These are phyloP conservation scores for Gloeophyllum trabeum DNA, from an alignment of 768 basidiomycete genomes.

Conservation along the genomic window DNA sequence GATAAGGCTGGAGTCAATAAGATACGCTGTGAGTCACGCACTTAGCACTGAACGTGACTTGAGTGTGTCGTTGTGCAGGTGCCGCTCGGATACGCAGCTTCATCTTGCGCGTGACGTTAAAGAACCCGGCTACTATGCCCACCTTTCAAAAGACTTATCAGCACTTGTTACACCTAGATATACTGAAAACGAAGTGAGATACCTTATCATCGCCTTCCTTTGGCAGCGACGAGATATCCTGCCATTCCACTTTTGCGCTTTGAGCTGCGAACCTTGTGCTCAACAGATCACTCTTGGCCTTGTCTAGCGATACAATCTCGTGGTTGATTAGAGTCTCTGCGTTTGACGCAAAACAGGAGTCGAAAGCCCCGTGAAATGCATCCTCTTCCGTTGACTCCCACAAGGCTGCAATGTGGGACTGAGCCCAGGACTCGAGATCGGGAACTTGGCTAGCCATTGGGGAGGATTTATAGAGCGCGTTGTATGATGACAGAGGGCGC, in stretches of 20 bases:
- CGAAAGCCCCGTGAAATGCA: conserved; percentile 12
- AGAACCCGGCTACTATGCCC: conserved; percentile 26
- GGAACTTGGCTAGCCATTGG: too few relatives aligned
- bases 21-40: conserved; percentile 9
- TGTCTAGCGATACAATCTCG: conserved; percentile 11
- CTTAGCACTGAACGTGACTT: conserved; percentile 29
- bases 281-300: conserved; percentile 17
- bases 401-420: conserved; percentile 16
- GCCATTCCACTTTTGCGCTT: conserved; percentile 21
- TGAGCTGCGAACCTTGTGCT: conserved; percentile 10
- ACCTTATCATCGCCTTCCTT: conserved; percentile 3
- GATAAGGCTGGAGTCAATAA: background rate
- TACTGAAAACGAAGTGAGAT: background rate
- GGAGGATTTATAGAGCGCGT: too few relatives aligned
- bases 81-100: conserved; percentile 28
- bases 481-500: too few relatives aligned
- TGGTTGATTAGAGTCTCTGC: conserved; percentile 25
- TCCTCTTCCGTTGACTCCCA: conserved; percentile 12
- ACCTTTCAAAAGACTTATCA: conserved; percentile 11
- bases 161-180: background rate
- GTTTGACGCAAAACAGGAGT: conserved; percentile 18
- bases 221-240: conserved; percentile 20
- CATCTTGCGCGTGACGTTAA: conserved; percentile 26
- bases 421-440: conserved; percentile 16
- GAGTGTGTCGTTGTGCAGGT: conserved; percentile 22